A percentile compares a stretch with the other conserved stretches of the same genome.
Conservation (phyloP, 306 rosid genomes). For the Vigna reflexopilosa region DNA sequence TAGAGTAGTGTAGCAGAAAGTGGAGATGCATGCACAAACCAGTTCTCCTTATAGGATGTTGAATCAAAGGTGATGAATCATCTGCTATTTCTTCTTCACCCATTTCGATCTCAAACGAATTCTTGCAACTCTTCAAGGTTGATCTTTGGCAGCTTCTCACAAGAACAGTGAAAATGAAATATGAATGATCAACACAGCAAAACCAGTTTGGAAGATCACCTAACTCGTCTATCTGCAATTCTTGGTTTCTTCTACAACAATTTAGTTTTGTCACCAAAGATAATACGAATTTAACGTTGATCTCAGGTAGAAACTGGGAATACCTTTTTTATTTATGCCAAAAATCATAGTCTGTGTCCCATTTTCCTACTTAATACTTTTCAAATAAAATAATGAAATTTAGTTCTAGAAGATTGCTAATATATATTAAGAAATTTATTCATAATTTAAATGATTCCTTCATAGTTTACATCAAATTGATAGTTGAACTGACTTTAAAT, state of each 20-base stretch:
- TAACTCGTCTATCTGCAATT: background rate
- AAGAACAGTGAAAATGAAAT: background rate
- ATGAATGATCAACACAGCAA: background rate
- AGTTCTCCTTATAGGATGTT: slow-evolving; percentile 23
- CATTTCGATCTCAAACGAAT: slow-evolving; percentile 22
- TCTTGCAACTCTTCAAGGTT: background rate
- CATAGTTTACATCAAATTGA: background rate
- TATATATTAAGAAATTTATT: background rate
- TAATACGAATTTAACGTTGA: background rate
- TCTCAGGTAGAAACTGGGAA: background rate
- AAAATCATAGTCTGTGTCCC: background rate
- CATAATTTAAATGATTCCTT: background rate
- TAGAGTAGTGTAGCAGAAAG: background rate
- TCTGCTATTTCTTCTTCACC: background rate
- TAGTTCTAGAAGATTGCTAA: background rate
- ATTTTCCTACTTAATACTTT: background rate
- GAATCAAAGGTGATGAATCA: background rate
- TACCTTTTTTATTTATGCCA: background rate
- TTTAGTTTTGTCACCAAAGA: too few species aligned
- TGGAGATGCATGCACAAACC: slow-evolving; percentile 7
- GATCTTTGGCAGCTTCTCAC: background rate
- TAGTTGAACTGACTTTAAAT: background rate
- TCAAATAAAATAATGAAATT: background rate
- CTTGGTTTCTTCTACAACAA: background rate
- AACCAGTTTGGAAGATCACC: background rate